Base-by-base conservation (phyloP, 257 asterid species). In the Rehmannia glutinosa region DNA sequence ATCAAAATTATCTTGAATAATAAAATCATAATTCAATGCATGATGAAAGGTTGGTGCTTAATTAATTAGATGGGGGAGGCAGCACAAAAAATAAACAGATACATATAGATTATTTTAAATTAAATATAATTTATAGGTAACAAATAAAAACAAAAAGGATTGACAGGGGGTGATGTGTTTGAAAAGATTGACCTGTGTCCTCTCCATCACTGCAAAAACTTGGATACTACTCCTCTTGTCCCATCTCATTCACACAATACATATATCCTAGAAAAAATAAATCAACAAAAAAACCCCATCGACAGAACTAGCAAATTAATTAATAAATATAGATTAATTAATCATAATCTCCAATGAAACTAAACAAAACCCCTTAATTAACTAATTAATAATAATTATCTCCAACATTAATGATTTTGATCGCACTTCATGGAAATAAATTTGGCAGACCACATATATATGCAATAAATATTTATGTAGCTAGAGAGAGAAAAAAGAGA, bases 131-230 rank as follows among this genome's bases (percentile, higher is more conserved):
- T 32, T 8, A 64, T 55, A 33, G 42, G 13, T 36, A 39, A 21
- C 28, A 62, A n/a, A 56, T 33, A 67, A 77, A n/a, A 80, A 69
- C 64, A 77, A 74, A 71, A 52, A 23, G 79, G 76, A 75, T 81
- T 86, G 97, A 84, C 82, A 77, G 83, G 80, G 42, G 57, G 73
- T 28, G 23, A 46, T 23, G 49, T 73, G 66, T 41, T 71, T 81
- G 95, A 86, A 85, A 82, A 81, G 91, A 84, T 83, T 82, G 93
- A 86, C 86, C 84, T 70, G 79, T 83, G 89, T 80, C 91, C 72
- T 79, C 84, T 86, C 90, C 80, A 73, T 79, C 83, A 73, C 57
- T 39, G 56, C 72, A 43, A 25, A 69, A 63, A 57, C 75, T 62
- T 49, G 53, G 81, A 71, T 68, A 59, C 75, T 68, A 53, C 77